Evolutionary conservation across 2,329 filamentous ascomycete genomes (phyloP), one percentile per base, ranked within the genome.

Genomic region (Alternaria sp.): DNA sequence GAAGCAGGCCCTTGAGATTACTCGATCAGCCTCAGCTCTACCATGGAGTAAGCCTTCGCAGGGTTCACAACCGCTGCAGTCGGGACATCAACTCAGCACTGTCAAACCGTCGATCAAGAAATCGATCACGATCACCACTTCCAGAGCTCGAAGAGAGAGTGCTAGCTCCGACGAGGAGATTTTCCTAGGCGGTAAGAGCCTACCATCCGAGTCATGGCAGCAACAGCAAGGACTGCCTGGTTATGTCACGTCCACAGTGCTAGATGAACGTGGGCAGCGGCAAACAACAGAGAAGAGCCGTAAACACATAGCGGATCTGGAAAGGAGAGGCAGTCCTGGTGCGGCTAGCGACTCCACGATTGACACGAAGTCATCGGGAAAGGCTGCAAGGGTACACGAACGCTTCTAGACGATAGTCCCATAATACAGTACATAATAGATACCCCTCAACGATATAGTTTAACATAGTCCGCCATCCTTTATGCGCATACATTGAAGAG

Each of bases 121-220:
- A 20, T 65, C 62, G 7, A 34, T 62, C 7, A 67, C 64, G 18
- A 73, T 67, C 5, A 73, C 69, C 2, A 73, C 70, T 0, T 62
- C 69, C 10, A 66, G 67, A 1, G 70, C 64, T 18, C 62, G 69
- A 16, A 65, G 69, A 28, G 52, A 50, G 38, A 68, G 68, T 32
- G 63, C 59, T n/a, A 64, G 61, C 12, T 70, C 68, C 8, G 70
- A 73, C 12, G 68, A 72, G 46, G 65, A 72, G 46, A 62, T 49
- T 3, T 60, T 73, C 11, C 30, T 73, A n/a, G 60, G 65, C 41
- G 62, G 65, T 41, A 53, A 49, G 11, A 48, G 57, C 9, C 7
- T 54, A 27, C 60, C 57, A 12, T 60, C 53, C 1, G 68, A 69
- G 59, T 40, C 52, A 49, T 57, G 65, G 63, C 54, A 67, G 50